Conservation (phyloP, 2,329 filamentous ascomycete genomes). For the Stylonectria norvegica region DNA sequence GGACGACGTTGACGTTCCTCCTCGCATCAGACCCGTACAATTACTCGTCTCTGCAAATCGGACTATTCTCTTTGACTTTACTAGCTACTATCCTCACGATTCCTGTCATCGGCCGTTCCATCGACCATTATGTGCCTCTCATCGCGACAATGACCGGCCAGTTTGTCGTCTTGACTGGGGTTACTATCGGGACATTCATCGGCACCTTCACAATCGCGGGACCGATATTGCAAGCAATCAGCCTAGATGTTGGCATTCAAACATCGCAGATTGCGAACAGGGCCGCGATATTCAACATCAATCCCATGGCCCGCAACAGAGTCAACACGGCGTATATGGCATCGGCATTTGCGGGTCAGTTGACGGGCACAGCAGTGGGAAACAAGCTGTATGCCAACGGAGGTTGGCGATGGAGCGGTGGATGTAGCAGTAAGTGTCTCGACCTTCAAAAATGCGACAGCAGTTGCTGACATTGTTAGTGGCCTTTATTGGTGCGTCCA, state of each 20-base stretch:
- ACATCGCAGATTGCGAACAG: conserved; percentile 72
- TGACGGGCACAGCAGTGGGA: conserved; percentile 64
- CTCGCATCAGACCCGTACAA: conserved; percentile 66
- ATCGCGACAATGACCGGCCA: conserved; percentile 65
- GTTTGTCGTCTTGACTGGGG: conserved; percentile 55
- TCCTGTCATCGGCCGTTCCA: conserved; percentile 64
- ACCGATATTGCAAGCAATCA: conserved; percentile 67
- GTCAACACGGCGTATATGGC: conserved; percentile 85
- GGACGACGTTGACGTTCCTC: conserved; percentile 73
- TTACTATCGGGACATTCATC: conserved; percentile 65
- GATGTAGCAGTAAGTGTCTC: conserved; percentile 28
- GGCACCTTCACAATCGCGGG: conserved; percentile 65
- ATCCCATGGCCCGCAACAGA: conserved; percentile 67
- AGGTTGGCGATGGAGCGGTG: conserved; percentile 49
- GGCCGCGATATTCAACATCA: conserved; percentile 65
- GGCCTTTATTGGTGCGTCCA: conserved; percentile 23
- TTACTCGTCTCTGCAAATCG: conserved; percentile 66
- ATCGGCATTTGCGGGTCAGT: conserved; percentile 68
- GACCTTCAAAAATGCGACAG: background rate
- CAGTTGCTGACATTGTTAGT: conserved; percentile 11
- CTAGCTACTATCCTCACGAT: conserved; percentile 65
- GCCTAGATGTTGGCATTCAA: conserved; percentile 70
- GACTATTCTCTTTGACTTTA: conserved; percentile 75
- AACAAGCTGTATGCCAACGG: conserved; percentile 50
- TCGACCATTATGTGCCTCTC: conserved; percentile 67